A percentile compares a stretch with the other conserved stretches of the same genome.
phyloP scores from a whole-genome alignment of 2,329 filamentous ascomycete species.

The Diplodia mutila region DNA sequence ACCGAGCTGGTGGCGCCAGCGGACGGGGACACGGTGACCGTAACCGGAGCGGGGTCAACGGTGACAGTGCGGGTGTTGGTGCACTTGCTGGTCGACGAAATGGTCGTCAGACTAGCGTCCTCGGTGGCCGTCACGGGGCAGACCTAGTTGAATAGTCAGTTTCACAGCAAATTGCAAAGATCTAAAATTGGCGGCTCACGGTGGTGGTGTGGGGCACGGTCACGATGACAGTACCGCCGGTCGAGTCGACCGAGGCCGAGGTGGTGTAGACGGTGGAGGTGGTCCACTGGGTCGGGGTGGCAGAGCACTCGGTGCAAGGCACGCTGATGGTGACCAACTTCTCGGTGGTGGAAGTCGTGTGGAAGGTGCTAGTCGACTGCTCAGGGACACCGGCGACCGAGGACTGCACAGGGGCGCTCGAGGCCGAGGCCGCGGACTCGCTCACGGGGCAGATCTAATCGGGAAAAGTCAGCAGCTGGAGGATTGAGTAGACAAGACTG shows the following conservation, averaged over 20 bases:
- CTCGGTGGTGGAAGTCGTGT: constrained; percentile 12
- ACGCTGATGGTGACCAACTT: not conserved
- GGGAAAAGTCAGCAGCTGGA: not conserved
- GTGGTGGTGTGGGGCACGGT: constrained; percentile 24
- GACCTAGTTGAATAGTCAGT: constrained; percentile 5
- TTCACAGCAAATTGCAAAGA: not conserved
- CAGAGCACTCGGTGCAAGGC: not conserved
- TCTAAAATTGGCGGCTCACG: not conserved
- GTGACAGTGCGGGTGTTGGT: constrained; percentile 19
- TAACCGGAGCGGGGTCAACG: constrained; percentile 19
- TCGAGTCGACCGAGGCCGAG: constrained; percentile 11
- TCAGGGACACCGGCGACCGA: not conserved
- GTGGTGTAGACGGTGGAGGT: constrained; percentile 25
- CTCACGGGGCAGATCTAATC: constrained; percentile 12
- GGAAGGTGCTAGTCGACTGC: constrained; percentile 9
- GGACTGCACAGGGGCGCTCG: no score
- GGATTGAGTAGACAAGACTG: not conserved
- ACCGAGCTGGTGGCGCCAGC: not conserved
- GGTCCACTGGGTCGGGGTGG: constrained; percentile 13
- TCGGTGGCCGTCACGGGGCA: constrained; percentile 26
- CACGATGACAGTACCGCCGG: constrained; percentile 6
- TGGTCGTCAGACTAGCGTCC: not conserved
- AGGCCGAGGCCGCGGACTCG: not conserved
- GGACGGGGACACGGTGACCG: constrained; percentile 11
- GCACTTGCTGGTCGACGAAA: constrained; percentile 2